Evolutionary conservation across 352 stramenopile species (phyloP), one percentile per base, ranked within the genome.

Genomic region (Pythium insidiosum): DNA sequence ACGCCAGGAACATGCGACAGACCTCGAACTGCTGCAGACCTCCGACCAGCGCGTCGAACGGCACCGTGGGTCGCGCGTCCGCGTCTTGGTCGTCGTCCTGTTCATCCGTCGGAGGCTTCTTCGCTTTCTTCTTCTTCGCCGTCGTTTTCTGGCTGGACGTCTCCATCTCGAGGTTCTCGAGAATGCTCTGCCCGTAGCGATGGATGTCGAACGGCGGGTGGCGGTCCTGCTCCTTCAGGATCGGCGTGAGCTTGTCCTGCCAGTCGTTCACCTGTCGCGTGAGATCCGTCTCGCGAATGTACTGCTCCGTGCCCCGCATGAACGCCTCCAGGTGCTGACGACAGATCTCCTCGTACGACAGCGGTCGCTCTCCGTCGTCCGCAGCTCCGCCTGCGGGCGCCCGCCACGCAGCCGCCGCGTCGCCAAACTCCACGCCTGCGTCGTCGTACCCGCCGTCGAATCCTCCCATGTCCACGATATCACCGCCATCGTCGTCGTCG

Each of bases 1-100:
- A 94, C 13, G 88, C 84, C 33, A 97, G 64, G 53, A 97, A 97
- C 51, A 92, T 68, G 1, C 88, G 86, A 54, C 81, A 94, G 2
- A 97, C 83, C 44, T 97, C 71, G 38, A 73, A 91, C 42, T 65
- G 61, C 33, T 52, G 67, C 38, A 75, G 69, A 18, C 73, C 72
- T 19, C 53, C 47, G 25, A 84, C 74, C 47, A 91, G 53, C 5
- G 61, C 58, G 20, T 66, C 66, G 47, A 91, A 91, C 19, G 66
- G 46, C 26, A 88, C 58, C 7, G 38, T 28, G 10, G 13, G 13
- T n/a, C n/a, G 19, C 3, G 68, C 57, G 1, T 41, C 30, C 0
- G 55, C 33, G 0, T 51, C 47, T 1, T 63, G 50, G 1, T 72
- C 53, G 15, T 51, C 40, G 7, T 56, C 40, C 15, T 13, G 31